Base-by-base conservation (phyloP, 345 rosid genomes). In the Punica granatum region DNA sequence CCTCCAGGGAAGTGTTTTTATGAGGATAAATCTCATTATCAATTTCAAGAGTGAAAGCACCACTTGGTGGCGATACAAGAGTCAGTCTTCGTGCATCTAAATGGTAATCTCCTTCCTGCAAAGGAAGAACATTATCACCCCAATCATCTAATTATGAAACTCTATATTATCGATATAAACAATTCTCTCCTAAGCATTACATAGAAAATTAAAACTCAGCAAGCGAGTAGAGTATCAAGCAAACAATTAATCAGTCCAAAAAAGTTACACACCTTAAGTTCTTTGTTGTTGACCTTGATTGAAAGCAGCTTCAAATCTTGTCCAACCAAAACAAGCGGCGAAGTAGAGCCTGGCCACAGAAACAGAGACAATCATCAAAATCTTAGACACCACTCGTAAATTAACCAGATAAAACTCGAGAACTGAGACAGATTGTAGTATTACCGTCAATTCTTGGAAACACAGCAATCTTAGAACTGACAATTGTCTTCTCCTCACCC, bases 401-500 rank as follows among this genome's bases (percentile, higher is more conserved):
- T 34, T 15, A 42, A 44, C 30, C 16, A 31, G 28, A 66, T 46
- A 46, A 49, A 66, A 31, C 26, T 23, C 26, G 21, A 67, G 31
- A 8, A 41, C 14, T 41, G 23, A 23, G 31, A 30, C 42, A 34
- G 64, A 68, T 15, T 34, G 58, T 14, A 56, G 31, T 6, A 60
- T 58, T 85, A 92, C 99, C 99, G 83, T 89, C 87, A 71, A 83
- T 83, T 65, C 97, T 83, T 51, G 99, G 96, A 41, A 67, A 43
- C 54, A 92, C 88, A 59, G 84, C 71, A 69, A 95, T 92, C 75
- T 79, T 92, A 2, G 97, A 95, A 72, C 85, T 81, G 75, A 92
- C 99, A 74, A 82, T 79, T 31, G 99, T 95, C 74, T 87, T 92
- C 82, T 95, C 98, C 80, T 95, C 99, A 30, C 91, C 99, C 67